Evolutionary conservation across 108 stramenopile genomes (phyloP), one percentile per base, ranked within the genome.

Genomic region (Nitzschia sp.): DNA sequence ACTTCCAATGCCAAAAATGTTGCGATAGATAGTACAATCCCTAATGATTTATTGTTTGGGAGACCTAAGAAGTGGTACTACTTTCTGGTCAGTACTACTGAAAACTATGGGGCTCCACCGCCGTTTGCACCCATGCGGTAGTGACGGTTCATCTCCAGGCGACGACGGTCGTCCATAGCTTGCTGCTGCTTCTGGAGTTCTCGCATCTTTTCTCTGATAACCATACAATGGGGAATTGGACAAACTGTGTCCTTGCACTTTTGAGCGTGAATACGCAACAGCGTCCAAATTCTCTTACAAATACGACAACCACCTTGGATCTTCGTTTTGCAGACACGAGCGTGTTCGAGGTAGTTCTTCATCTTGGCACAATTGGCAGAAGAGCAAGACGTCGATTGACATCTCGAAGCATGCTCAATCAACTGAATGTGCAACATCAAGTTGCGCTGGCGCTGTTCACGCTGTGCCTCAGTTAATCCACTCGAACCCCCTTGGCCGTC

Each of bases 341-440:
- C 87, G 67, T 97, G 94, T 62, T 87, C 77, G 1, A 95, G 70
- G 65, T 94, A 88, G 1, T 81, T 85, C 80, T 99, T 99, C 98
- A 99, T 99, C 77, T 95, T 96, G 7, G 70, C 65, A 72, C 98
- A 99, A 70, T 97, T 98, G 10, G 80, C 69, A 8, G 93, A 94
- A 14, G 78, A 75, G 80, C 98, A 99, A 6, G 76, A 60, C 21
- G 74, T 12, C n/a, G 88, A 82, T 14, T 59, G 74, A 79, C 98
- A 99, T 0, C 83, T 74, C 8, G 96, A 86, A n/a, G 98, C 96
- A 71, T 99, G 98, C 68, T 87, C 89, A 67, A 98, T 95, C 19
- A 98, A 84, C 72, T 96, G 88, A 72, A 99, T 96, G 65, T 99
- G 98, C 7, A 96, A 81, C 79, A 84, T 65, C 41, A 99, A 80